Evolutionary conservation across 345 rosid species (phyloP), one percentile per base, ranked within the genome.

Genomic region (Eutrema japonicum): DNA sequence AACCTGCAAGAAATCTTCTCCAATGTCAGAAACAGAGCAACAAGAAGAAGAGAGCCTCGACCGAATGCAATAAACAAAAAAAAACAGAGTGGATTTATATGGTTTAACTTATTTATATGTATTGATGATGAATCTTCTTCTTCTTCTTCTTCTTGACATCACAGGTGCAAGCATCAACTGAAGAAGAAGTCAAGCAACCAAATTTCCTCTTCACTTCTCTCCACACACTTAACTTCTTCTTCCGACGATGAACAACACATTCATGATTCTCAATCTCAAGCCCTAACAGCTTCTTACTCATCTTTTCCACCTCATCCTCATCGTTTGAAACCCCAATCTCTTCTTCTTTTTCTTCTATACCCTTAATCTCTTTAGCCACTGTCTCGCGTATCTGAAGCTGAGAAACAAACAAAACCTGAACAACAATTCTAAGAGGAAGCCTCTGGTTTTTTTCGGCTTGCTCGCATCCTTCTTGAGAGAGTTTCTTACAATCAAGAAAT

Each of bases 151-250:
- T 67, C 30, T 9, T 56, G 67, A 32, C 48, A 64, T 70, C 47
- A 70, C 72, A 48, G 59, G 47, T 47, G 47, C 68, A 79, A 53
- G 57, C 56, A 69, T 54, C 76, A 56, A 27, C 48, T 64, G 78
- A 74, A 48, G 61, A 40, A 56, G 74, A 68, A 65, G 57, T 81
- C 63, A 70, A 46, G 87, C 98, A 91, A 27, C 98, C 96, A 30
- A 91, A 82, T 66, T 91, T 94, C 76, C 96, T 94, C 85, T 94
- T 94, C 85, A 94, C 83, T 56, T 83, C 84, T 64, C 59, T 80
- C 97, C 97, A 94, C 74, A 87, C 67, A 73, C 85, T 86, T 55
- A 35, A 12, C 41, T 76, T 83, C 35, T 73, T 86, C 63, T 37
- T 74, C 65, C 18, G 27, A 8, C 71, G 74, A 50, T 77, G 67